Base-by-base conservation (phyloP, 108 stramenopile genomes). In the Fistulifera pelliculosa region DNA sequence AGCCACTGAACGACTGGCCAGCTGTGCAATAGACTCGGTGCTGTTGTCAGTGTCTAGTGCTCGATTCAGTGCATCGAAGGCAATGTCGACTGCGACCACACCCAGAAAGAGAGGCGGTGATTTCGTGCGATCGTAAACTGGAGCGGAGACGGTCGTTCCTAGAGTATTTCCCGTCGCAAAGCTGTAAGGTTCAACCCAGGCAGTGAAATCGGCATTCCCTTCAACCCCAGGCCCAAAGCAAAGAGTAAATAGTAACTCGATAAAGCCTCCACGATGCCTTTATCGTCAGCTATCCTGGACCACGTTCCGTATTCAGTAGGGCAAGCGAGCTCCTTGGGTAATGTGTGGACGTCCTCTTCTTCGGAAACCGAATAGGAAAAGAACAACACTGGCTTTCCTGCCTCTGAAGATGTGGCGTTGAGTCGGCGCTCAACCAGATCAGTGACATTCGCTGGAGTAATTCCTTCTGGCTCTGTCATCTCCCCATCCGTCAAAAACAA, bases 101-200 rank as follows among this genome's bases (percentile, higher is more conserved):
- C 79, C 79, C 25, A 74, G 41, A 51, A 76, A 74, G 2, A 69
- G 41, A 23, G 72, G 62, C 25, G 79, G 79, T 23, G 62, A 42
- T 17, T 66, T 53, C 4, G 59, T 44, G 28, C 77, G 53, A 66
- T 81, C 76, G 54, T 66, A 81, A 0, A 77, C 76, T 28, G 77
- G 81, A 22, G 63, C 75, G 21, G 70, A 72, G 13, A 71, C 77
- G 11, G 77, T 76, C 12, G 75, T 76, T 0, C 77, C 77, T 41
- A 71, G 56, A 16, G 38, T 41, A 8, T 50, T 58, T 17, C 57
- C 58, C 0, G 57, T 47, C 21, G 47, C 27, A 44, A 56, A 76
- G 24, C 22, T 24, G 45, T 82, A 82, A 14, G 77, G 81, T 21
- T 76, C 72, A 7, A 76, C 77, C 81, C 77, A 82, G 12, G 77